phyloP scores from a whole-genome alignment of 257 asterid species.

The Jaltomata sinuosa region DNA sequence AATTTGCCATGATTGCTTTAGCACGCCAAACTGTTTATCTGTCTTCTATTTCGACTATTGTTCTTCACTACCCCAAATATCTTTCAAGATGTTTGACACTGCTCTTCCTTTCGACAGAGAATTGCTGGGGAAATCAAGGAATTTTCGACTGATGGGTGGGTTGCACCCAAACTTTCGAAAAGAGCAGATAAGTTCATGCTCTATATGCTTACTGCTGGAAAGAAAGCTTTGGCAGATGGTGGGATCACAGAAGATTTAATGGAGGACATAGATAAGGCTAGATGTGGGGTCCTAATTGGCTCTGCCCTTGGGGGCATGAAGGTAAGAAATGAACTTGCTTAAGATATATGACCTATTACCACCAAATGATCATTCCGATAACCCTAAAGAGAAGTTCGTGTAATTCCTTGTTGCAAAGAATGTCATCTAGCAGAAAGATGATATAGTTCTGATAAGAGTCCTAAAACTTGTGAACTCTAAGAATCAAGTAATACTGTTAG shows the following conservation, averaged over 20 bases:
- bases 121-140: slow-evolving; percentile 45
- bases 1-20: not conserved
- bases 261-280: slow-evolving; percentile 25
- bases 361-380: not conserved
- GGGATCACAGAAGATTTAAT: slow-evolving; percentile 27
- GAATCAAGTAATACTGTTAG: not conserved
- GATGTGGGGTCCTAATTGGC: slow-evolving; percentile 40
- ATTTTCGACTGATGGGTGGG: slow-evolving; percentile 34
- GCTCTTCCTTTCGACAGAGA: slow-evolving; percentile 15
- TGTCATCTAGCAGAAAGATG: not conserved
- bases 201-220: slow-evolving; percentile 36
- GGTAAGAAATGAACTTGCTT: slow-evolving; percentile 11
- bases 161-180: slow-evolving; percentile 30
- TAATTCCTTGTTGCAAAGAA: not conserved
- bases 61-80: not conserved
- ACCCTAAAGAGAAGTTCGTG: not conserved
- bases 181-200: slow-evolving; percentile 38
- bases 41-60: not conserved
- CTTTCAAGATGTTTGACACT: not conserved
- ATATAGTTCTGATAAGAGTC: not conserved
- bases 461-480: not conserved
- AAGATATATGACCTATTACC: not conserved
- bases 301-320: slow-evolving; percentile 43
- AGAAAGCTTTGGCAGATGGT: slow-evolving; percentile 40
- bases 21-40: not conserved